phyloP scores from a whole-genome alignment of 2,329 filamentous ascomycete genomes.

The Chaetomium globosum region DNA sequence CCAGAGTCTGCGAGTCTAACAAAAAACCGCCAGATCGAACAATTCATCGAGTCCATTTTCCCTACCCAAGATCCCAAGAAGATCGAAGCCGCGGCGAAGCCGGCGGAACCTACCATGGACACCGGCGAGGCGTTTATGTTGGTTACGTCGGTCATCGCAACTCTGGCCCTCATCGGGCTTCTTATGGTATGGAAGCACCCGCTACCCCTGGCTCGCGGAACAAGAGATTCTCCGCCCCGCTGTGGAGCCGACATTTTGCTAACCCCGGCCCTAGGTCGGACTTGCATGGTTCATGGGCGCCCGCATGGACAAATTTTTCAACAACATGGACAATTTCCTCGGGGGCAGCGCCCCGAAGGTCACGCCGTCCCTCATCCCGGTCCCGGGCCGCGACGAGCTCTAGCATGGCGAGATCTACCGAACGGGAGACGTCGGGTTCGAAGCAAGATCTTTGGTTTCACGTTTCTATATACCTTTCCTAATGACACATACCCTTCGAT shows the following conservation, averaged over 20 bases:
- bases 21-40: conserved; percentile 68
- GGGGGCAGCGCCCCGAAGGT: conserved; percentile 21
- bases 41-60: conserved; percentile 93
- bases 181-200: conserved; percentile 71
- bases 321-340: conserved; percentile 49
- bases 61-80: conserved; percentile 75
- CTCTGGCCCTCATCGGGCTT: conserved; percentile 70
- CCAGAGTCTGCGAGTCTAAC: conserved; percentile 19
- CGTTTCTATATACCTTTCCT: conserved; percentile 25
- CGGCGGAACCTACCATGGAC: conserved; percentile 52
- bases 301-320: conserved; percentile 72
- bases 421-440: conserved; percentile 4
- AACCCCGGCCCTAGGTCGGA: conserved; percentile 61
- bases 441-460: conserved; percentile 14
- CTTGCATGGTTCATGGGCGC: conserved; percentile 80
- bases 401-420: conserved; percentile 30
- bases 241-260: conserved; percentile 13
- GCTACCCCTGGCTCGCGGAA: conserved; percentile 19
- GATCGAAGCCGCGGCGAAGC: conserved; percentile 43
- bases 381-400: conserved; percentile 40
- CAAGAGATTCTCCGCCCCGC: conserved; percentile 21
- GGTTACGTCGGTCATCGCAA: conserved; percentile 64
- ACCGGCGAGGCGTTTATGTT: conserved; percentile 67
- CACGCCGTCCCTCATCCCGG: conserved; percentile 22
- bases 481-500: conserved; percentile 28